Evolutionary conservation across 2,329 filamentous ascomycete species (phyloP), one percentile per base, ranked within the genome.

Genomic region (Zymoseptoria tritici): DNA sequence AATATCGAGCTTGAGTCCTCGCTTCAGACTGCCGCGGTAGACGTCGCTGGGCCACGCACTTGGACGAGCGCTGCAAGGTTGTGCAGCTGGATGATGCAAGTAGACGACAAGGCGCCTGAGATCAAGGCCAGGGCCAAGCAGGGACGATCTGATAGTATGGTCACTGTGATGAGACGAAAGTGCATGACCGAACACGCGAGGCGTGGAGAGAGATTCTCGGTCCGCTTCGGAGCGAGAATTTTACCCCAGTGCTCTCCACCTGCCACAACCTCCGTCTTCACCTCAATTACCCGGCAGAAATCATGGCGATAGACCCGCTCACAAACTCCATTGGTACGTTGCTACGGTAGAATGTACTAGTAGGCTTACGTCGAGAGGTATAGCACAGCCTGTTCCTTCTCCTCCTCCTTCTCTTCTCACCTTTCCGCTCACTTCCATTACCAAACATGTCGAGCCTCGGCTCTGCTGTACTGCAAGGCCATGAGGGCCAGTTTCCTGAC

Each of bases 221-320:
- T 42, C 56, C 56, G 56, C 20, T 26, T 57, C 56, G 56, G 56
- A 57, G 49, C 56, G 56, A 57, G 24, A 53, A 22, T 31, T n/a
- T n/a, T n/a, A 11, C 49, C 16, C 36, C 16, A 42, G 9, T 42
- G 16, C 16, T n/a, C 13, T 46, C 36, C 6, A 13, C 4, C 36
- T 46, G 4, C 13, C 36, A 46, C 4, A 6, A 46, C 36, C 16
- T 46, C 36, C 36, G 4, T 16, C 16, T 29, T 29, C 26, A 29
- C 26, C 26, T 29, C 26, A 29, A 46, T 16, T 46, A 46, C 36
- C 36, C 36, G 36, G 36, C 36, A 16, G 2, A 11, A 13, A 16
- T n/a, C 36, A 46, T n/a, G 5, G 36, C 36, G 4, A 16, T 16
- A 7, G 11, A n/a, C 13, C 16, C 13, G 36, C 13, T 4, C 2